Evolutionary conservation across 495 filamentous ascomycete genomes (phyloP), one percentile per base, ranked within the genome.

Genomic region (Thermothielavioides terrestris): DNA sequence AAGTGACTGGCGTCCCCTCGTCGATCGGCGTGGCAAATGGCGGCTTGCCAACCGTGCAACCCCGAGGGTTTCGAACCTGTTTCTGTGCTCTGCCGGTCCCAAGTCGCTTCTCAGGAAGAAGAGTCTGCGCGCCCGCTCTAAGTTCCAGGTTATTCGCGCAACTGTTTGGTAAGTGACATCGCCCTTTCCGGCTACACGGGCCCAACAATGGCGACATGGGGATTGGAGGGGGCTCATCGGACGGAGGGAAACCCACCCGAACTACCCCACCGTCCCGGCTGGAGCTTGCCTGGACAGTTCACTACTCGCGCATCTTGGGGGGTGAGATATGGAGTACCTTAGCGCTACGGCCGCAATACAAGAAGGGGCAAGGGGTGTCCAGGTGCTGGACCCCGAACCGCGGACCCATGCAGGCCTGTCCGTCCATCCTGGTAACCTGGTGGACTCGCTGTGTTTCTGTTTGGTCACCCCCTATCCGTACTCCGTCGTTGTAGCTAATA

Each of bases 221-320:
- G 26, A 22, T 25, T 42, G 23, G 22, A 26, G 18, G 37, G 21
- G 43, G 42, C 20, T 42, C 28, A 35, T 41, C 46, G 53, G 48
- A 21, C 42, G 54, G 49, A 56, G 39, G 54, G 54, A 52, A 47
- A 43, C 12, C 27, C 36, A 32, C 36, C 18, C 18, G 27, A 26
- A 11, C 18, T 28, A 34, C 28, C 46, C 37, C 46, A 6, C 21
- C 28, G 12, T 42, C 38, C 23, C 21, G 39, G 21, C 38, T 14
- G 35, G 39, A 34, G 38, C 48, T 35, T 21, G 20, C 22, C 39
- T 32, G 14, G 10, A 14, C 12, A 10, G 36, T 14, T 14, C 34
- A n/a, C n/a, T n/a, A n/a, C n/a, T n/a, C n/a, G n/a, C n/a, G n/a
- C n/a, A n/a, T n/a, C n/a, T n/a, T n/a, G n/a, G n/a, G n/a, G n/a